Percentiles rank a stretch among this genome's conserved stretches.
These are phyloP conservation scores for Sanghuangporus baumii DNA, from an alignment of 1,284 basidiomycete species.

Conservation along the genomic window DNA sequence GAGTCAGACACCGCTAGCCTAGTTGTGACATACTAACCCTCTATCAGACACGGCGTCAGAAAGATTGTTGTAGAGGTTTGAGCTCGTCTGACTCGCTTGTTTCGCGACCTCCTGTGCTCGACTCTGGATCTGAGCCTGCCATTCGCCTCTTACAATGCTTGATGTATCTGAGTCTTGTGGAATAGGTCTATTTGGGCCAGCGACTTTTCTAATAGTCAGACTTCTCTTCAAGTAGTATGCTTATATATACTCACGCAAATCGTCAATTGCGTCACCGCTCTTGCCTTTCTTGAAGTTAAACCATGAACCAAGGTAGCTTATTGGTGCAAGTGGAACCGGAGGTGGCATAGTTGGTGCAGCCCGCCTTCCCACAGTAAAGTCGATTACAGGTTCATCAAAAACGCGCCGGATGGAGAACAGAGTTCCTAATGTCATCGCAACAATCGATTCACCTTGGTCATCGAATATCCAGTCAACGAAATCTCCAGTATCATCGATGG, in stretches of 20 bases:
- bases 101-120: conserved; percentile 22
- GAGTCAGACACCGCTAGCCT: neutral
- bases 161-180: conserved; percentile 23
- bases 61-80: conserved; percentile 41
- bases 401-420: conserved; percentile 51
- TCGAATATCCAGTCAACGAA: conserved; percentile 42
- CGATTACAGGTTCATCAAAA: conserved; percentile 44
- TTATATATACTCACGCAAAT: conserved; percentile 40
- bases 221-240: neutral
- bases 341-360: conserved; percentile 50
- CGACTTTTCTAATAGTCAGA: conserved; percentile 37
- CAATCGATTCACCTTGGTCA: conserved; percentile 28
- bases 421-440: conserved; percentile 46
- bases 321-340: conserved; percentile 51
- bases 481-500: conserved; percentile 53
- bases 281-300: conserved; percentile 39
- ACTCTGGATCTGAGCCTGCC: conserved; percentile 20
- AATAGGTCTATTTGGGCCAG: conserved; percentile 53
- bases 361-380: conserved; percentile 38
- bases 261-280: conserved; percentile 55
- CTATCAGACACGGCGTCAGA: conserved; percentile 54
- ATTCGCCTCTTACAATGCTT: conserved; percentile 24
- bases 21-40: conserved; percentile 38
- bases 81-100: conserved; percentile 22
- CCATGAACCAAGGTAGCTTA: conserved; percentile 52